Base-by-base conservation (phyloP, 2,329 filamentous ascomycete species). In the Sphaerulina musiva region DNA sequence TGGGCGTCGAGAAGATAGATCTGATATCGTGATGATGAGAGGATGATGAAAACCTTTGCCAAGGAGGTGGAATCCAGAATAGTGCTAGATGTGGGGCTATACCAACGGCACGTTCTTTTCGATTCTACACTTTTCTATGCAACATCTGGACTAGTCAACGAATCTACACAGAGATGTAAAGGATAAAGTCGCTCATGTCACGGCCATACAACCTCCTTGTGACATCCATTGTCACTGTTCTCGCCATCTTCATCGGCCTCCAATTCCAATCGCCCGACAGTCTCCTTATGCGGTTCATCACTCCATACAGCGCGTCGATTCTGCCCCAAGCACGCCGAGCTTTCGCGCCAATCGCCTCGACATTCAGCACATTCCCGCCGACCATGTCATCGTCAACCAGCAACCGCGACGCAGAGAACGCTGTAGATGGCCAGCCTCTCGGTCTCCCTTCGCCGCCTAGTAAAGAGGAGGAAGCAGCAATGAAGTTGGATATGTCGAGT, bases 401-500 rank as follows among this genome's bases (percentile, higher is more conserved):
- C 50, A 46, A n/a, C 20, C 23, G 17, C 17, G 42, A 20, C 10
- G 39, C 53, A 20, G 6, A 40, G 6, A 45, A 20, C 20, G 51
- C 51, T 26, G 32, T 29, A 20, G 41, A 56, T 26, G 52, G 38
- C 10, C 17, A 48, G 12, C 59, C 59, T 14, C 51, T 66, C 2
- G 54, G 52, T 11, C 59, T 66, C 2, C 64, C 64, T 26, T 10
- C 62, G 3, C 59, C 65, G 0, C 58, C 65, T 0, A 62, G 54
- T 10, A 54, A 43, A 36, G 60, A 63, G 48, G 41, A 29, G 48
- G 41, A 29, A 29, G 26, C 72, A 46, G 52, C 61, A 76, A 29
- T 51, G 7, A 61, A 63, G 50, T 62, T 73, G 43, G 65, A 70
- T 49, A 63, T 73, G 50, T 64, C 63, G 51, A 64, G 56, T 39